Evolutionary conservation across 768 basidiomycete genomes (phyloP).

Genomic region (Boletus rubroflammeus): DNA sequence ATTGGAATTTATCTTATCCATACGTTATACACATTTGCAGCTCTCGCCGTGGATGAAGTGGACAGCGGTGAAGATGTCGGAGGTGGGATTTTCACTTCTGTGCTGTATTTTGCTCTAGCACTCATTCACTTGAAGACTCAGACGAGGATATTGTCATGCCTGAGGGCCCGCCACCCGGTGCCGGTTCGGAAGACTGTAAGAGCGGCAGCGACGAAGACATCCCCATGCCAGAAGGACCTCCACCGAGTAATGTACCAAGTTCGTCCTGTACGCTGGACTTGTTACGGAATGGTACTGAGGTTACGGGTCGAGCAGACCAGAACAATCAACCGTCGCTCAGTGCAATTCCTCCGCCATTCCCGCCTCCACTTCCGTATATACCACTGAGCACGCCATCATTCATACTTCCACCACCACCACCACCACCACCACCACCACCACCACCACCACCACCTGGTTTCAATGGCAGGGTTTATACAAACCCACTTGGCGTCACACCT

Average conservation of each 20-base stretch:
- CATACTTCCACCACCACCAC: constrained; percentile 16
- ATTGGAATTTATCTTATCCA: not conserved
- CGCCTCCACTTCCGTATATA: constrained; percentile 19
- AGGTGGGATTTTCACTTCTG: constrained; percentile 26
- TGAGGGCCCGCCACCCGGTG: constrained; percentile 54
- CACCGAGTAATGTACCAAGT: constrained; percentile 38
- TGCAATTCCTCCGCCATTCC: constrained; percentile 14
- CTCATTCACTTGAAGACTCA: constrained; percentile 10
- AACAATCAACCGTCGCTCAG: constrained; percentile 1
- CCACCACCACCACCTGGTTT: constrained; percentile 16
- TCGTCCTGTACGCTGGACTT: constrained; percentile 1
- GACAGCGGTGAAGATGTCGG: constrained; percentile 60
- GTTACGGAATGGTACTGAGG: not conserved
- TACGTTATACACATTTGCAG: constrained; percentile 33
- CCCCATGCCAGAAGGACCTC: constrained; percentile 82
- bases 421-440: constrained; percentile 1
- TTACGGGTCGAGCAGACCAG: constrained; percentile 3
- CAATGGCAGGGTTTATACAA: constrained; percentile 1
- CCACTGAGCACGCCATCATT: constrained; percentile 19
- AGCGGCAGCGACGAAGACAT: constrained; percentile 78
- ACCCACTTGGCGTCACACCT: constrained; percentile 20
- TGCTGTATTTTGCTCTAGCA: not conserved
- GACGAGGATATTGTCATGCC: constrained; percentile 70
- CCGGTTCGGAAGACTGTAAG: constrained; percentile 34
- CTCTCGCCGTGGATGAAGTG: constrained; percentile 57